Percentiles rank a stretch among this genome's conserved stretches.
phyloP scores from a whole-genome alignment of 257 asterid genomes.

The Penstemon eatonii region DNA sequence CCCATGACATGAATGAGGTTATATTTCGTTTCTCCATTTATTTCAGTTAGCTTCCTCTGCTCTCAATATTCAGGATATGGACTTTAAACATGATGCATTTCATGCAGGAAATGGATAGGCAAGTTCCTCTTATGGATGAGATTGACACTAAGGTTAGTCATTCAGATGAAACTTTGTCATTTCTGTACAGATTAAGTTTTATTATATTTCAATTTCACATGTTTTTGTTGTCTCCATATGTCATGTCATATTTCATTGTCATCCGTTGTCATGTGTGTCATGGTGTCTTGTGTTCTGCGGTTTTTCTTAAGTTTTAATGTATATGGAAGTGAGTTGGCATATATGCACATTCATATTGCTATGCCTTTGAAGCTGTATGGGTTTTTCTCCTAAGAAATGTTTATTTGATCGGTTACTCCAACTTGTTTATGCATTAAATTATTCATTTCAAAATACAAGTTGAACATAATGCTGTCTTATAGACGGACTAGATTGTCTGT shows the following conservation, averaged over 20 bases:
- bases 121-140: constrained; percentile 99
- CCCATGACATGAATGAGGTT: constrained; percentile 97
- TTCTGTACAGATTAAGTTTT: not conserved
- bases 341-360: constrained; percentile 4
- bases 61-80: constrained; percentile 9
- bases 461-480: not conserved
- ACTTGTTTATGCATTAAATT: not conserved
- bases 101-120: constrained; percentile 91
- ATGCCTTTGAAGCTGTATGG: not conserved
- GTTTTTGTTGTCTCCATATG: not conserved
- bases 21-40: constrained; percentile 8
- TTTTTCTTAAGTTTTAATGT: constrained; percentile 2
- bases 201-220: constrained; percentile 1
- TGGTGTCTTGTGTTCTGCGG: not conserved
- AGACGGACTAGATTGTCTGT: not conserved
- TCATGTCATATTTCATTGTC: constrained; percentile 2
- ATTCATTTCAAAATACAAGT: not conserved
- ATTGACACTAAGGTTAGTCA: constrained; percentile 85
- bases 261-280: not conserved
- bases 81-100: constrained; percentile 22
- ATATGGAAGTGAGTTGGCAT: not conserved
- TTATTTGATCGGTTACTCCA: not conserved
- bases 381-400: not conserved
- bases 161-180: constrained; percentile 12
- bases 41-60: constrained; percentile 22